Evolutionary conservation across 352 stramenopile species (phyloP).

Genomic region (Ophiocytium majus): DNA sequence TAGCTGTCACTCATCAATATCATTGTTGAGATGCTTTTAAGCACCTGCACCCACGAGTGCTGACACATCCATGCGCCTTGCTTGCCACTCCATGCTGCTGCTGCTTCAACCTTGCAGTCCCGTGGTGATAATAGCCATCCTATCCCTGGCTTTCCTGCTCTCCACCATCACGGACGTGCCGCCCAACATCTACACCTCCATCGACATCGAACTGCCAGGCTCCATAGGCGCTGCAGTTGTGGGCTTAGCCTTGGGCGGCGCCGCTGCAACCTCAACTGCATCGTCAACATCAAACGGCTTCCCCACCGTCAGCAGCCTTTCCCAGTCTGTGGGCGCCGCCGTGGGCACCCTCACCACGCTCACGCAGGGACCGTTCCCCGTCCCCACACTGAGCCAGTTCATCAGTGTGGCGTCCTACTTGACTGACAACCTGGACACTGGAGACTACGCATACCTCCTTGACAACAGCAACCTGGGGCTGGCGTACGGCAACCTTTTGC

Average conservation of each 20-base stretch:
- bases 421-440: conserved; percentile 30
- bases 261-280: neutral
- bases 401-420: conserved; percentile 43
- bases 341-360: conserved; percentile 33
- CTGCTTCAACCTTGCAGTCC: conserved; percentile 23
- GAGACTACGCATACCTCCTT: conserved; percentile 51
- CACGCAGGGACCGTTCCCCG: conserved; percentile 55
- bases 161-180: conserved; percentile 23
- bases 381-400: conserved; percentile 58
- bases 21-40: neutral
- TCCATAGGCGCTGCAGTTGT: conserved; percentile 26
- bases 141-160: conserved; percentile 44
- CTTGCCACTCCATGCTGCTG: neutral
- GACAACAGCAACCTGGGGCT: conserved; percentile 55
- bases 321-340: conserved; percentile 13
- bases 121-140: conserved; percentile 36
- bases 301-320: neutral
- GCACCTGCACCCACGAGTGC: neutral
- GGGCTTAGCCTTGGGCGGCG: conserved; percentile 12
- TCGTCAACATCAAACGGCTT: neutral
- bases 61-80: too few relatives aligned
- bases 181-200: conserved; percentile 29
- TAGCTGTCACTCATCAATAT: too few relatives aligned
- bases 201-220: conserved; percentile 40
- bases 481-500: conserved; percentile 60